Conservation (phyloP, 805 yeast genomes). For the Starmerella khaoyaiensis region DNA sequence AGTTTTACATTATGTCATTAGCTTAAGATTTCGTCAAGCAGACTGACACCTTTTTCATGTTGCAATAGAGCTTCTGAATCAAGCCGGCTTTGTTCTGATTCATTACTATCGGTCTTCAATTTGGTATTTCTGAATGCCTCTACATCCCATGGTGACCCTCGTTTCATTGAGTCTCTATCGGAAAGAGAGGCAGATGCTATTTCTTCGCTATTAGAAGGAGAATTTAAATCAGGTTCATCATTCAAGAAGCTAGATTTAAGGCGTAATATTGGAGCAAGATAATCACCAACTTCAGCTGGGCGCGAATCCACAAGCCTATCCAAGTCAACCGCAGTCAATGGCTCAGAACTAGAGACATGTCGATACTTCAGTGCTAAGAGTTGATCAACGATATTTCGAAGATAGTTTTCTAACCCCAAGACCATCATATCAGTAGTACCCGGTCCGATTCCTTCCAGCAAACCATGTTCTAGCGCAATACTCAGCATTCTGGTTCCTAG, state of each 20-base stretch:
- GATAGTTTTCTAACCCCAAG: slow-evolving; percentile 70
- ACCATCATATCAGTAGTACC: slow-evolving; percentile 64
- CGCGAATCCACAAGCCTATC: slow-evolving; percentile 25
- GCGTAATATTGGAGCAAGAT: slow-evolving; percentile 27
- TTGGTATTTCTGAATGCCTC: background rate
- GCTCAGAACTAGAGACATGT: slow-evolving; percentile 26
- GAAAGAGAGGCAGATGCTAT: background rate
- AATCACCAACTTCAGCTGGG: slow-evolving; percentile 29
- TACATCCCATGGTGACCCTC: slow-evolving; percentile 5
- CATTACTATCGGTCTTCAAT: no score
- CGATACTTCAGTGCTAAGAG: slow-evolving; percentile 32
- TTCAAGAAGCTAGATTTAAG: slow-evolving; percentile 26
- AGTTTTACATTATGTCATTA: no score
- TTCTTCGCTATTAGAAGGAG: background rate
- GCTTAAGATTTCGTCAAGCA: no score
- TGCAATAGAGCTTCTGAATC: no score
- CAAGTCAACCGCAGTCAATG: slow-evolving; percentile 28
- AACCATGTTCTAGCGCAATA: slow-evolving; percentile 78
- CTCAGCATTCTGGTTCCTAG: slow-evolving; percentile 61
- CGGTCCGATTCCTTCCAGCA: slow-evolving; percentile 67
- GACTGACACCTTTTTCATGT: no score
- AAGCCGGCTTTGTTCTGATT: no score
- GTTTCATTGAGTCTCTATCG: background rate
- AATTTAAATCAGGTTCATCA: slow-evolving; percentile 25
- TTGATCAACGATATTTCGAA: slow-evolving; percentile 53